These are phyloP conservation scores for Globisporangium parvum DNA, from an alignment of 352 stramenopile species.

Conservation along the genomic window DNA sequence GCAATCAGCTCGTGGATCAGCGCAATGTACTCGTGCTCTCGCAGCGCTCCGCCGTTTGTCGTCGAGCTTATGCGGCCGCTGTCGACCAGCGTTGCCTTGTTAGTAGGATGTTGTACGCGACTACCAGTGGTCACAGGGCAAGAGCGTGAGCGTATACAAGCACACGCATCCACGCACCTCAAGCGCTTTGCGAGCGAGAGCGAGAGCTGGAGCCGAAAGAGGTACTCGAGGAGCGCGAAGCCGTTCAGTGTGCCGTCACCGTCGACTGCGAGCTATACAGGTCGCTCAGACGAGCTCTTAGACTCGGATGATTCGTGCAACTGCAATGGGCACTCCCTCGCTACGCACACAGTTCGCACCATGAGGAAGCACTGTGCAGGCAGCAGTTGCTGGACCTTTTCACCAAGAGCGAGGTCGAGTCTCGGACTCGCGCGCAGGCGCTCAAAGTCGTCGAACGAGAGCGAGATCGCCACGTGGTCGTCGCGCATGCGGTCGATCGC, in stretches of 20 bases:
- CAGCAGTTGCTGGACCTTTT: slow-evolving; percentile 28
- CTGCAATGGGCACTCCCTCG: neutral
- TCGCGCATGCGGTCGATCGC: slow-evolving; percentile 32
- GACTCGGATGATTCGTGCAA: neutral
- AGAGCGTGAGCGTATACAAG: neutral
- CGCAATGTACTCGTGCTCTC: slow-evolving; percentile 20
- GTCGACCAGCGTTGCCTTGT: slow-evolving; percentile 5
- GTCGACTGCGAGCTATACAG: slow-evolving; percentile 31
- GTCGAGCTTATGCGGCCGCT: slow-evolving; percentile 8
- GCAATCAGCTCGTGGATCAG: slow-evolving; percentile 26
- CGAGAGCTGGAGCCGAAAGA: slow-evolving; percentile 37
- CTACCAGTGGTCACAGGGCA: neutral
- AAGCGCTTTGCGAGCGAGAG: slow-evolving; percentile 15
- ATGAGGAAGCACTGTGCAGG: slow-evolving; percentile 33
- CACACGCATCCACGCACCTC: slow-evolving; percentile 2
- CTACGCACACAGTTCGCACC: slow-evolving; percentile 15
- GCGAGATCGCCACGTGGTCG: slow-evolving; percentile 21
- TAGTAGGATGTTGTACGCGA: neutral
- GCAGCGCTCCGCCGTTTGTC: slow-evolving; percentile 11
- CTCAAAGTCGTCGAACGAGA: slow-evolving; percentile 42
- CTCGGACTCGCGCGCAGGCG: slow-evolving; percentile 11
- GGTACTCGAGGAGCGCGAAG: slow-evolving; percentile 35
- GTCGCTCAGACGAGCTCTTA: neutral
- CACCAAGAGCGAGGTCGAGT: neutral
- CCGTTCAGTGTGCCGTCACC: slow-evolving; percentile 32